Evolutionary conservation across 495 filamentous ascomycete genomes (phyloP), one percentile per base, ranked within the genome.

Genomic region (Aspergillus leporis): DNA sequence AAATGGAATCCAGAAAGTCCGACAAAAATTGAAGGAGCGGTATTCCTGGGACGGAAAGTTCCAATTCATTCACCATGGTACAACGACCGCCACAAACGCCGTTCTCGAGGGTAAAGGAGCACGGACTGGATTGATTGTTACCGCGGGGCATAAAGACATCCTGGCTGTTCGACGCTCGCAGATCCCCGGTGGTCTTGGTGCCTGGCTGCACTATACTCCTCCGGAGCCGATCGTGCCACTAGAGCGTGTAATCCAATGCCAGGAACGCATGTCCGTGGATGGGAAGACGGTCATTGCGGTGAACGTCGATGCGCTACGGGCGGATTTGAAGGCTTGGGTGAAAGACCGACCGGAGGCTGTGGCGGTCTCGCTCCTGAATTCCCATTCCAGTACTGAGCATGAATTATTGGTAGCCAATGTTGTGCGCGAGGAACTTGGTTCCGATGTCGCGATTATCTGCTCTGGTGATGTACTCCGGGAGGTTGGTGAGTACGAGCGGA

Each of bases 401-500:
- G 79, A 82, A 62, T 50, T 60, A 0, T 58, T 62, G 16, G 78
- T 77, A 1, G 65, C 68, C n/a, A 55, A 67, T 2, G 51, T 77
- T 1, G 66, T 81, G 0, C 60, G 62, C 0, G 65, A 74, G 19
- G 77, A 75, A 45, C 66, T 79, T 2, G 73, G 78, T 0, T 46
- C 67, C 2, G 64, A 72, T 38, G 61, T 77, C 12, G 65, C 75
- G 0, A 53, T 82, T 2, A 77, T 77, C 10, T 67, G 76, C 36
- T 81, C 78, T 0, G 73, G 70, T 4, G 77, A 81, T 54, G 78
- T 81, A 0, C 60, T 81, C 19, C 70, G 73, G 0, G 80, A 82
- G 63, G 71, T 81, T 0, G 77, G 78, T 9, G 80, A 82, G 60
- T 82, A 81, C 49, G 79, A 82, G 63, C 71, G 79, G 1, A 81